phyloP scores from a whole-genome alignment of 148 eudicot species.

The Rhododendron henanense region DNA sequence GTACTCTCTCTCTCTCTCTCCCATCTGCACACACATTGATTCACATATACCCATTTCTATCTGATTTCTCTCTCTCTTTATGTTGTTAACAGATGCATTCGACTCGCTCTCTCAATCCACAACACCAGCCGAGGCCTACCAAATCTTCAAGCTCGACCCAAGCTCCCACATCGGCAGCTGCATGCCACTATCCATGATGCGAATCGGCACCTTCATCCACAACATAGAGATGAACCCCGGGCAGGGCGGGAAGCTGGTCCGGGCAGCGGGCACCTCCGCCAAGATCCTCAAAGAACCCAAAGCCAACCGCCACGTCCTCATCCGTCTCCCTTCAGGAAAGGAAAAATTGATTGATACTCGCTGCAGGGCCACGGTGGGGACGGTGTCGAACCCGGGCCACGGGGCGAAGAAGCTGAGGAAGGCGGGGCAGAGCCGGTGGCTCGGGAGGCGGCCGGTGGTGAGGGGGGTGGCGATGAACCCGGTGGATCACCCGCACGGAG shows the following conservation, averaged over 20 bases:
- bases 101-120: slow-evolving; percentile 3
- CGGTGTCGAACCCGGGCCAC: slow-evolving; percentile 56
- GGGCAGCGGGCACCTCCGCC: slow-evolving; percentile 82
- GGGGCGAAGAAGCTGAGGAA: slow-evolving; percentile 58
- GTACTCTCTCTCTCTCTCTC: neutral
- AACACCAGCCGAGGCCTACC: slow-evolving; percentile 28
- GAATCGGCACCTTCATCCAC: slow-evolving; percentile 80
- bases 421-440: slow-evolving; percentile 83
- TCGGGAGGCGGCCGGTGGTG: slow-evolving; percentile 68
- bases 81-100: slow-evolving; percentile 10
- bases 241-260: slow-evolving; percentile 70
- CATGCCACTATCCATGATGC: slow-evolving; percentile 75
- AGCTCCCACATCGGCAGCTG: slow-evolving; percentile 72
- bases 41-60: neutral
- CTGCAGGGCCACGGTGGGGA: slow-evolving; percentile 71
- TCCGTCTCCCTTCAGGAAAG: slow-evolving; percentile 65
- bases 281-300: slow-evolving; percentile 71
- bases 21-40: neutral
- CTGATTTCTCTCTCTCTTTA: neutral
- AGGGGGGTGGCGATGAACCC: slow-evolving; percentile 96
- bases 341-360: slow-evolving; percentile 56
- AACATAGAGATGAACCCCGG: slow-evolving; percentile 82
- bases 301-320: slow-evolving; percentile 27
- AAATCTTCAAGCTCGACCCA: slow-evolving; percentile 53
- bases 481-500: slow-evolving; percentile 91